phyloP scores from a whole-genome alignment of 2,329 filamentous ascomycete species.

The Exophiala mesophila region DNA sequence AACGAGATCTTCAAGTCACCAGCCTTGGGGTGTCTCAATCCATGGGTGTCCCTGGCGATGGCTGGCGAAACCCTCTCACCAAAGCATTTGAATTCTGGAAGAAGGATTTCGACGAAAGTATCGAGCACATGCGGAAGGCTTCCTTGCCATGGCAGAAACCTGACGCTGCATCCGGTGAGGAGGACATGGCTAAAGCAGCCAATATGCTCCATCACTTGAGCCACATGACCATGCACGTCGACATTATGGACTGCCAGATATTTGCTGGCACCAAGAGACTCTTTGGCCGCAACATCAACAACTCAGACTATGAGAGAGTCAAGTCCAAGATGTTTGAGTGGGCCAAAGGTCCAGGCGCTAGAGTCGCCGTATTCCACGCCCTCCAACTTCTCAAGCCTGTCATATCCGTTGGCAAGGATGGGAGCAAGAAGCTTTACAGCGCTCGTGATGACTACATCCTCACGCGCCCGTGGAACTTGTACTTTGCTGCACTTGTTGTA shows the following conservation, averaged over 20 bases:
- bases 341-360: constrained; percentile 80
- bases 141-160: constrained; percentile 25
- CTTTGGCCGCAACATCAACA: constrained; percentile 76
- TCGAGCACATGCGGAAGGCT: constrained; percentile 38
- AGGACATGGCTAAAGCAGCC: constrained; percentile 76
- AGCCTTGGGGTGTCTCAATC: constrained; percentile 66
- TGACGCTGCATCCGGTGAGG: constrained; percentile 41
- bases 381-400: constrained; percentile 81
- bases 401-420: constrained; percentile 19
- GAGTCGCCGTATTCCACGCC: constrained; percentile 88
- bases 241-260: constrained; percentile 92
- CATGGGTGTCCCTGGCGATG: constrained; percentile 69
- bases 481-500: constrained; percentile 84
- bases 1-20: constrained; percentile 86
- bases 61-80: constrained; percentile 81
- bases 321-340: constrained; percentile 74
- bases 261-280: constrained; percentile 82
- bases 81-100: constrained; percentile 92
- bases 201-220: constrained; percentile 88
- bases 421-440: constrained; percentile 56
- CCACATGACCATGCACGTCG: constrained; percentile 96
- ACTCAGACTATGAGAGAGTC: constrained; percentile 72
- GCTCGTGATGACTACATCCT: constrained; percentile 83
- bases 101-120: constrained; percentile 75
- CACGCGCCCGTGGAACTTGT: constrained; percentile 93